Evolutionary conservation across 2,329 filamentous ascomycete genomes (phyloP).

Genomic region (Mariannaea sp.): DNA sequence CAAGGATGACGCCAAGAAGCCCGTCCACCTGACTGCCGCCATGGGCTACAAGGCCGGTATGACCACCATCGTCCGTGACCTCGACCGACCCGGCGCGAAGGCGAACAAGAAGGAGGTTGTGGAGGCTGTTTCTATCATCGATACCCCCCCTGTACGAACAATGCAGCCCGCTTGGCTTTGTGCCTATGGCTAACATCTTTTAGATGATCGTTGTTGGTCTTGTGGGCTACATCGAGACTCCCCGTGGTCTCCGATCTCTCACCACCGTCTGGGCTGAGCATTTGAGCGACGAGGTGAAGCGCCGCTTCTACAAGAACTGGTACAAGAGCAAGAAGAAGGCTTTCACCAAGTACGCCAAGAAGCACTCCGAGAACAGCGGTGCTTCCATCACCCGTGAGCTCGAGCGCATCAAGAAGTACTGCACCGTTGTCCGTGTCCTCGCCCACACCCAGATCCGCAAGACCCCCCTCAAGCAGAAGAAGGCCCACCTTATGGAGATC

Average conservation of each 20-base stretch:
- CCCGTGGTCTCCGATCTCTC: slow-evolving; percentile 97
- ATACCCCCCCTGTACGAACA: slow-evolving; percentile 94
- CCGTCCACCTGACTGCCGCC: slow-evolving; percentile 95
- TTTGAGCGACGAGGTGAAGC: slow-evolving; percentile 97
- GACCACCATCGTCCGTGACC: slow-evolving; percentile 99
- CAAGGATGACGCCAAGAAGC: slow-evolving; percentile 99
- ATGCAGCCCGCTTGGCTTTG: slow-evolving; percentile 79
- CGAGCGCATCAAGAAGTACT: slow-evolving; percentile 99
- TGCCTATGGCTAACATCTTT: slow-evolving; percentile 73
- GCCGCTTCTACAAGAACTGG: slow-evolving; percentile 99
- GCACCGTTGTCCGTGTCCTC: slow-evolving; percentile 97
- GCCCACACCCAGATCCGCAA: slow-evolving; percentile 99
- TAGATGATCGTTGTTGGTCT: slow-evolving; percentile 99
- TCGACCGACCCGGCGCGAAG: slow-evolving; percentile 99
- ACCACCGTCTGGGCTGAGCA: slow-evolving; percentile 99
- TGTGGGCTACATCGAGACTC: slow-evolving; percentile 99
- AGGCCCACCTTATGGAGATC: slow-evolving; percentile 99
- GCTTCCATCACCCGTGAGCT: slow-evolving; percentile 93
- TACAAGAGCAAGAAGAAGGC: slow-evolving; percentile 99
- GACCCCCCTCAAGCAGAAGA: slow-evolving; percentile 99
- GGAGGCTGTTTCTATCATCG: slow-evolving; percentile 85
- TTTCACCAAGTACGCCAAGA: slow-evolving; percentile 99
- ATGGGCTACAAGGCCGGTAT: slow-evolving; percentile 99
- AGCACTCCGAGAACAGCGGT: slow-evolving; percentile 93
- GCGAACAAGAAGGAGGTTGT: slow-evolving; percentile 99